Evolutionary conservation across 139 green algal species (phyloP).

Genomic region (Pleodorina starrii): DNA sequence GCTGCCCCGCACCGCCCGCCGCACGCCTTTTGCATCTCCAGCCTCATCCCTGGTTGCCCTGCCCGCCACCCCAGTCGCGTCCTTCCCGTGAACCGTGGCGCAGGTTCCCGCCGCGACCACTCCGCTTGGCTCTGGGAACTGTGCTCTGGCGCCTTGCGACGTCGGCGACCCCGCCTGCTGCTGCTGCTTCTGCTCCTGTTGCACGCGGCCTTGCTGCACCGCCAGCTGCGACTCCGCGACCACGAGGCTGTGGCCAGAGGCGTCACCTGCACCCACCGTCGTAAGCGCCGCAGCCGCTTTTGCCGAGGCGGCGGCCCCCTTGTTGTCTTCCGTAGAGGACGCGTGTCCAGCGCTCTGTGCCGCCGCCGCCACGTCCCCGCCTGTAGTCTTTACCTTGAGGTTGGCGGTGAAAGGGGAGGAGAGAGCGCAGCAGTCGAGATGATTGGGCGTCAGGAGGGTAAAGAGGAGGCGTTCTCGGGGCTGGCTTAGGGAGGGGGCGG

Average conservation of each 20-base stretch:
- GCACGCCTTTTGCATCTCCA: too few species aligned
- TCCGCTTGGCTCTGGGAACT: neutral
- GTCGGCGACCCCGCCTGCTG: neutral
- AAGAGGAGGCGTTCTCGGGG: too few species aligned
- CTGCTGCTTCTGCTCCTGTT: constrained; percentile 14
- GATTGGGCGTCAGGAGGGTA: neutral
- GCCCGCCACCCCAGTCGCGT: neutral
- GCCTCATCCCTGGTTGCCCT: neutral
- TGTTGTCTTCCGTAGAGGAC: neutral
- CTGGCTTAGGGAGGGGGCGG: too few species aligned
- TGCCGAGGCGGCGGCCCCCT: too few species aligned
- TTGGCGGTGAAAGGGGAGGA: neutral
- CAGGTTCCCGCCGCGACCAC: neutral
- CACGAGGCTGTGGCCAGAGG: constrained; percentile 41
- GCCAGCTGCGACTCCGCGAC: constrained; percentile 34
- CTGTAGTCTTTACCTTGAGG: neutral
- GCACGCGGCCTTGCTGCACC: neutral
- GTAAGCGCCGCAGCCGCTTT: neutral
- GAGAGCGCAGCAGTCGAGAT: neutral
- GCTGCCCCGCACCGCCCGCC: too few species aligned
- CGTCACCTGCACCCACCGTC: too few species aligned
- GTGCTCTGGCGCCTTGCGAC: neutral
- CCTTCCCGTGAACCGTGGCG: neutral
- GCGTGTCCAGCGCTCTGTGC: neutral
- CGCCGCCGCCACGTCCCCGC: neutral